phyloP scores from a whole-genome alignment of 1,284 basidiomycete genomes.

The Ceratobasidium theobromae region DNA sequence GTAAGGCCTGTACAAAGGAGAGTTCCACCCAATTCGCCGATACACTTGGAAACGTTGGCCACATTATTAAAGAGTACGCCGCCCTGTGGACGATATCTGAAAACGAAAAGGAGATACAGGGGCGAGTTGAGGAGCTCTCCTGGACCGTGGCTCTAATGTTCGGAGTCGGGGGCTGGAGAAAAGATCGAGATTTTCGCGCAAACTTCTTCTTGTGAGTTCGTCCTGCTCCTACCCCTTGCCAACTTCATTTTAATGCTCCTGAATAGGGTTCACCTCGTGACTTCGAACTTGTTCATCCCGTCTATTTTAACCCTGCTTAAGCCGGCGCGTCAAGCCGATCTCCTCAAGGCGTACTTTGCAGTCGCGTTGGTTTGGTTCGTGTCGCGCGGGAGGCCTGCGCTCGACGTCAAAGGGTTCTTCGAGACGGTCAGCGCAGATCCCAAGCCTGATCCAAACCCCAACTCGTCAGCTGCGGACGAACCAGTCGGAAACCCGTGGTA shows the following conservation, averaged over 20 bases:
- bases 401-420: constrained; percentile 28
- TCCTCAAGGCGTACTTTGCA: constrained; percentile 28
- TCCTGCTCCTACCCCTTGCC: too few relatives aligned
- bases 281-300: constrained; percentile 32
- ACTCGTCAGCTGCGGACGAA: neutral
- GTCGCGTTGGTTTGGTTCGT: constrained; percentile 18
- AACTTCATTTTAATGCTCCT: too few relatives aligned
- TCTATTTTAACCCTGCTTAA: constrained; percentile 26
- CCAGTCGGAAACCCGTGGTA: constrained; percentile 32
- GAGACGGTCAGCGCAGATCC: constrained; percentile 4
- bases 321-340: constrained; percentile 4
- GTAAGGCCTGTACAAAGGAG: constrained; percentile 11
- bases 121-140: constrained; percentile 22
- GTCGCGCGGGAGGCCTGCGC: constrained; percentile 28
- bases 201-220: constrained; percentile 36
- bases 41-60: constrained; percentile 19
- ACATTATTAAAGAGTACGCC: constrained; percentile 31
- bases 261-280: constrained; percentile 34
- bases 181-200: constrained; percentile 21
- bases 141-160: constrained; percentile 29
- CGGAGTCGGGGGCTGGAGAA: constrained; percentile 32
- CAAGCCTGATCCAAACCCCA: neutral
- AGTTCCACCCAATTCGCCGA: constrained; percentile 14
- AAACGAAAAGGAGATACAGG: constrained; percentile 16
- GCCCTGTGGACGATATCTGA: constrained; percentile 20